These are phyloP conservation scores for Centaurea solstitialis DNA, from an alignment of 129 eudicot genomes.

Conservation along the genomic window DNA sequence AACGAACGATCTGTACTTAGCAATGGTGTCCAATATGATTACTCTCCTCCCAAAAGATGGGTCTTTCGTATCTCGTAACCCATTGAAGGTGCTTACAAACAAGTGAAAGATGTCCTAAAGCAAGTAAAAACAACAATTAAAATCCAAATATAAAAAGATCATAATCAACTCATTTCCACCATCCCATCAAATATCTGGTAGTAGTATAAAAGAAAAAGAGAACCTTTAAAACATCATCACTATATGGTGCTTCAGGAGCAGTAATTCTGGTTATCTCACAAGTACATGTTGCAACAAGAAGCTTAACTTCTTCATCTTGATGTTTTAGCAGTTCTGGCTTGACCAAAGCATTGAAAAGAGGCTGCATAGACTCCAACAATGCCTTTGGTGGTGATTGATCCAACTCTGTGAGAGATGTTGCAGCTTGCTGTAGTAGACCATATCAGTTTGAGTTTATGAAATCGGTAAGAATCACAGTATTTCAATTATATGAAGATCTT, in stretches of 20 bases:
- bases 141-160: slow-evolving; percentile 20
- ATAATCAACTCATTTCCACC: slow-evolving; percentile 7
- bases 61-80: slow-evolving; percentile 65
- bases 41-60: slow-evolving; percentile 89
- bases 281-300: slow-evolving; percentile 86
- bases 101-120: slow-evolving; percentile 79
- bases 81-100: slow-evolving; percentile 84
- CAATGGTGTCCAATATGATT: slow-evolving; percentile 79
- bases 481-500: background rate
- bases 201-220: background rate
- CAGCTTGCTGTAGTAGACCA: slow-evolving; percentile 74
- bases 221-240: slow-evolving; percentile 84
- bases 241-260: slow-evolving; percentile 97
- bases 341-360: slow-evolving; percentile 67
- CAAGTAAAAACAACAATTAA: slow-evolving; percentile 11
- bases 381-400: slow-evolving; percentile 81
- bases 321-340: slow-evolving; percentile 84
- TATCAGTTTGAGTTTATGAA: slow-evolving; percentile 3
- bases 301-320: slow-evolving; percentile 82
- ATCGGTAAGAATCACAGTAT: background rate
- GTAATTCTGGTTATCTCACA: slow-evolving; percentile 95
- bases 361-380: slow-evolving; percentile 73
- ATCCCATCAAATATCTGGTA: background rate
- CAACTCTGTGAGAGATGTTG: slow-evolving; percentile 63
- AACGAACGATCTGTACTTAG: slow-evolving; percentile 93